Conservation (phyloP, 1,284 basidiomycete species). For the Termitomyces sp. region DNA sequence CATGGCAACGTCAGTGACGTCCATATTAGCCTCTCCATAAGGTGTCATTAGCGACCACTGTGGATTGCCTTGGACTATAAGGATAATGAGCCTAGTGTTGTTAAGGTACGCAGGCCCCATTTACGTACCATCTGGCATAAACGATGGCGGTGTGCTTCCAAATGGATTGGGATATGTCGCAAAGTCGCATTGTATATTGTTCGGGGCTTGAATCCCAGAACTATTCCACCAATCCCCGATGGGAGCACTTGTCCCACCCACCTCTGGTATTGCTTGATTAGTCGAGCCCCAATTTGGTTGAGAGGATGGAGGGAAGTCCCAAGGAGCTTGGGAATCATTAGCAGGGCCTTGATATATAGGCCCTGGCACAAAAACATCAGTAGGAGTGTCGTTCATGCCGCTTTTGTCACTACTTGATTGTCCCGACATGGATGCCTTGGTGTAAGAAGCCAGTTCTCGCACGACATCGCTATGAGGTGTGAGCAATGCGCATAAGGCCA, state of each 20-base stretch:
- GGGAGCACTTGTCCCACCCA: background rate
- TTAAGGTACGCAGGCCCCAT: background rate
- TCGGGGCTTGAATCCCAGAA: background rate
- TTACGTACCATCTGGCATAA: slow-evolving; percentile 3
- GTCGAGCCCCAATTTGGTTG: background rate
- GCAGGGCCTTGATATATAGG: background rate
- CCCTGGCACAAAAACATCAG: background rate
- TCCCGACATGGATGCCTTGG: background rate
- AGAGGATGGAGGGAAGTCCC: background rate
- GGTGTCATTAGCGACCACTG: slow-evolving; percentile 9
- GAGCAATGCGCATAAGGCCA: background rate
- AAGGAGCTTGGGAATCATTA: background rate
- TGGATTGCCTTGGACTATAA: background rate
- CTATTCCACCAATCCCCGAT: slow-evolving; percentile 4
- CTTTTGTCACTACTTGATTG: slow-evolving; percentile 1
- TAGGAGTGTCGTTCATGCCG: background rate
- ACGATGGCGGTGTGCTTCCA: background rate
- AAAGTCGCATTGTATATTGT: background rate
- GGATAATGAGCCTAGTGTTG: background rate
- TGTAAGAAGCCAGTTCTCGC: slow-evolving; percentile 11
- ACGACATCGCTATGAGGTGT: slow-evolving; percentile 12
- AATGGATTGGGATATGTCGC: background rate
- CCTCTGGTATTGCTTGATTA: background rate
- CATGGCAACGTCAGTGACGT: slow-evolving; percentile 13
- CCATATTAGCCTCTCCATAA: slow-evolving; percentile 10